Percentiles rank a stretch among this genome's conserved stretches.
phyloP scores from a whole-genome alignment of 495 filamentous ascomycete species.

The Aspergillus carlsbadensis region DNA sequence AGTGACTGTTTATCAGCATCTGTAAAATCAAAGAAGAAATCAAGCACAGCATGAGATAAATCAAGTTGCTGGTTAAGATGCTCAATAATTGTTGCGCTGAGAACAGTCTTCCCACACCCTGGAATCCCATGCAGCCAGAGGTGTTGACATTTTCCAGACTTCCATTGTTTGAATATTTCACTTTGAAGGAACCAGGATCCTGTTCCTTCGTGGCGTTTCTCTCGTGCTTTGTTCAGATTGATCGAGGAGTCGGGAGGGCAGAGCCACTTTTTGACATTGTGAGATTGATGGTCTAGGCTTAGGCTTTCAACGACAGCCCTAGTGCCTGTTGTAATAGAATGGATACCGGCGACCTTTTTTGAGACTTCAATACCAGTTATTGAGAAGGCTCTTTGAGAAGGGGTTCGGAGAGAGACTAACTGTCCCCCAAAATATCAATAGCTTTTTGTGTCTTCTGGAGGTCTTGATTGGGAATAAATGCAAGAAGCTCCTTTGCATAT shows the following conservation, averaged over 20 bases:
- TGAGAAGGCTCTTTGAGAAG: too few relatives aligned
- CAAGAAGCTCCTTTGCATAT: background rate
- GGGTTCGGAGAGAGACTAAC: too few relatives aligned
- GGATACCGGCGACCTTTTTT: too few relatives aligned
- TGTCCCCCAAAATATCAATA: too few relatives aligned
- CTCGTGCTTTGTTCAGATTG: constrained; percentile 12
- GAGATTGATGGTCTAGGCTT: too few relatives aligned
- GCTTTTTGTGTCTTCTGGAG: too few relatives aligned
- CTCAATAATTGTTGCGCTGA: constrained; percentile 30
- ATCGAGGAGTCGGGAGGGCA: constrained; percentile 19
- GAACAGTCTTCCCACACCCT: constrained; percentile 39
- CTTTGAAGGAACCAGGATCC: constrained; percentile 31
- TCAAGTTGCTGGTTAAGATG: constrained; percentile 17
- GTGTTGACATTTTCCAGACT: constrained; percentile 9
- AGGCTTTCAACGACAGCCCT: too few relatives aligned
- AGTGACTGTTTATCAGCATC: constrained; percentile 21
- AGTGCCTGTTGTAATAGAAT: too few relatives aligned
- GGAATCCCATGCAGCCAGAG: constrained; percentile 39
- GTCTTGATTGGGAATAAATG: too few relatives aligned
- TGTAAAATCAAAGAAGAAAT: constrained; percentile 33
- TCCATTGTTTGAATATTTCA: constrained; percentile 25
- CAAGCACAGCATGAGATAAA: constrained; percentile 25
- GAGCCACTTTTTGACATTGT: constrained; percentile 16
- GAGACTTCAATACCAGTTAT: too few relatives aligned
- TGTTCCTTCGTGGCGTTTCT: constrained; percentile 13